A percentile compares a stretch with the other conserved stretches of the same genome.
These are phyloP conservation scores for Saccharomyces kudriavzevii DNA, from an alignment of 805 yeast species.

Conservation along the genomic window DNA sequence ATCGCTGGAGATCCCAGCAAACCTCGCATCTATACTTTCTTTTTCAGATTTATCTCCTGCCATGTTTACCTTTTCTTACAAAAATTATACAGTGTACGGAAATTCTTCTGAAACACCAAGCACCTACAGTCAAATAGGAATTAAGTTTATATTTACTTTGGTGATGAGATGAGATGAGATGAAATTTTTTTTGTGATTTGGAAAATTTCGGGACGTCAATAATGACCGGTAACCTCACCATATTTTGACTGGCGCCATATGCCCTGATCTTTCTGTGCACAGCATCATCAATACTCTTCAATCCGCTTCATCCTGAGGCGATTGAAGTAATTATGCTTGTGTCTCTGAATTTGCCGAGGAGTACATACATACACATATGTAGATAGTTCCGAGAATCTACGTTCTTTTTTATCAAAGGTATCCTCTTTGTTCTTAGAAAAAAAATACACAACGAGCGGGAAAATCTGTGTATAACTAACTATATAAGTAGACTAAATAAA, in stretches of 20 bases:
- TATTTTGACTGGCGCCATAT: background rate
- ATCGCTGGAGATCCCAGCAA: constrained; percentile 70
- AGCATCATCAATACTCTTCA: background rate
- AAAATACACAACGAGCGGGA: background rate
- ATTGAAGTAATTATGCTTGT: background rate
- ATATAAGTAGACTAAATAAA: background rate
- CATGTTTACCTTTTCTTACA: constrained; percentile 6
- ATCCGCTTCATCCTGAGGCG: background rate
- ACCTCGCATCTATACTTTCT: constrained; percentile 62
- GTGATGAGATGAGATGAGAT: constrained; percentile 23
- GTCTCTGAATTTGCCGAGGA: background rate
- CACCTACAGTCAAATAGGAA: background rate
- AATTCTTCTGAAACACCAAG: background rate
- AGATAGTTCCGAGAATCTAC: background rate
- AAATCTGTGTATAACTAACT: background rate
- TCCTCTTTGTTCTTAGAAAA: background rate
- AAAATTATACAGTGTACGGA: background rate
- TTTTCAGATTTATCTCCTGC: constrained; percentile 21
- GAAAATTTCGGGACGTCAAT: constrained; percentile 10
- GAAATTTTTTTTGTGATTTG: constrained; percentile 2
- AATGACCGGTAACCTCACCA: background rate
- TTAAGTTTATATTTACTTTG: background rate
- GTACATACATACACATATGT: background rate
- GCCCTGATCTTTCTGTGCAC: background rate
- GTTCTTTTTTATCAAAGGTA: background rate